Base-by-base conservation (phyloP, 1,284 basidiomycete genomes). In the Chalciporus sp. region DNA sequence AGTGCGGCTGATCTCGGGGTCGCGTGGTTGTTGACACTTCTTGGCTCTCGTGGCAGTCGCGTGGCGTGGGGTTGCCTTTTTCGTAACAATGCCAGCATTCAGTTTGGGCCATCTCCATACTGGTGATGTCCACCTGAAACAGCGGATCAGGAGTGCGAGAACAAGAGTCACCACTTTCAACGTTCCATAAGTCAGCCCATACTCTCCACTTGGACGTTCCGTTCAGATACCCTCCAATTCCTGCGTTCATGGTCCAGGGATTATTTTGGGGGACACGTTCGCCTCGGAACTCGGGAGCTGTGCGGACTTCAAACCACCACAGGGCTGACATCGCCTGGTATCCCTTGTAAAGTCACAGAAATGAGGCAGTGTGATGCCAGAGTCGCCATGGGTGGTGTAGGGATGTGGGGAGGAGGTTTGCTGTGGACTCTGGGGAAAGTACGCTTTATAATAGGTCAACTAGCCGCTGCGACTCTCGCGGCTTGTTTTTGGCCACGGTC, bases 11-110 rank as follows among this genome's bases (percentile, higher is more conserved):
- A 72, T 71, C 69, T 70, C 56, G 61, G 48, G 71, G 69, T 72
- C 67, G 71, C 67, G 67, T 69, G 67, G 67, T 68, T 65, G 55
- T 57, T 72, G 67, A 66, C 68, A 72, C 60, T 69, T 67, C 64
- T 71, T 66, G 61, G 61, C 56, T 69, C 71, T 72, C 67, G 67
- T 69, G 67, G 67, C 57, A 56, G 56, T 72, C 67, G 67, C 67
- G 67, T 69, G 67, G 67, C 31, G 47, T 14, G 23, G 3, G 0
- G 2, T 55, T 58, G 39, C 68, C 56, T 54, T 60, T 65, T 70
- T 54, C 4, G 61, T 47, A 39, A 69, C 64, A 62, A 67, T 56
- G 53, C 57, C 56, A 41, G 50, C 12, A 52, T 3, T n/a, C 39
- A 68, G 67, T 68, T 6, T 68, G 68, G 65, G 29, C 6, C n/a